phyloP scores from a whole-genome alignment of 345 rosid genomes.

The Pugionium dolabratum region DNA sequence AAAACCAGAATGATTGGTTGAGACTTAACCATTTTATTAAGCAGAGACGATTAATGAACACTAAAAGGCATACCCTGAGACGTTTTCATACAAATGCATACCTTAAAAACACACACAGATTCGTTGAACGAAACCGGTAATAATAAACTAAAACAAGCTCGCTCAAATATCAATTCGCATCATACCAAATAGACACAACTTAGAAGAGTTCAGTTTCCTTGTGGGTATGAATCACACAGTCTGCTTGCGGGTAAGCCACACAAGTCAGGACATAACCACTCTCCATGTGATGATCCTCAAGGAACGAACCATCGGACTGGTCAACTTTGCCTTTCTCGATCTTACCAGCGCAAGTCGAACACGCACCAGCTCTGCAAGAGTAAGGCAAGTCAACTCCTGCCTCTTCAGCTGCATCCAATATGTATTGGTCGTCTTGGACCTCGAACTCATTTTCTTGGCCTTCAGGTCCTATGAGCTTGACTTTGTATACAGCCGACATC shows the following conservation, averaged over 20 bases:
- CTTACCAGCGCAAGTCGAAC: constrained; percentile 84
- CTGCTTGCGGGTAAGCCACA: constrained; percentile 64
- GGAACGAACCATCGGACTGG: constrained; percentile 83
- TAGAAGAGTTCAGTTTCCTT: constrained; percentile 71
- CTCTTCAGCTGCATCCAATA: constrained; percentile 77
- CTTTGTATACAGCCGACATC: constrained; percentile 64
- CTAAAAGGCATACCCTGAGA: constrained; percentile 25
- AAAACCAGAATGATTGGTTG: constrained; percentile 6
- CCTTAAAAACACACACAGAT: constrained; percentile 19
- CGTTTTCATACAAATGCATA: constrained; percentile 33
- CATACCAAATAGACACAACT: constrained; percentile 24
- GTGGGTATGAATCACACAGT: constrained; percentile 85
- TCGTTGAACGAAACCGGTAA: constrained; percentile 10
- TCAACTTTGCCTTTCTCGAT: constrained; percentile 62
- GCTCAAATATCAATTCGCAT: constrained; percentile 29
- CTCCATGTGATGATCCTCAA: constrained; percentile 61
- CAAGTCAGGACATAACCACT: constrained; percentile 75
- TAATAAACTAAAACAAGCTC: background rate
- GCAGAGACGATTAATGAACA: constrained; percentile 24
- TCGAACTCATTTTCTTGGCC: constrained; percentile 66
- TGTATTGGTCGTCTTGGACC: constrained; percentile 59
- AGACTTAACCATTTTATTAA: constrained; percentile 30
- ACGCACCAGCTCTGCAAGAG: constrained; percentile 89
- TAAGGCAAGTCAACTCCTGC: constrained; percentile 84
- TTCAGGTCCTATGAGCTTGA: constrained; percentile 70